Base-by-base conservation (phyloP, 768 basidiomycete species). In the Cystofilobasidium bisporidii region DNA sequence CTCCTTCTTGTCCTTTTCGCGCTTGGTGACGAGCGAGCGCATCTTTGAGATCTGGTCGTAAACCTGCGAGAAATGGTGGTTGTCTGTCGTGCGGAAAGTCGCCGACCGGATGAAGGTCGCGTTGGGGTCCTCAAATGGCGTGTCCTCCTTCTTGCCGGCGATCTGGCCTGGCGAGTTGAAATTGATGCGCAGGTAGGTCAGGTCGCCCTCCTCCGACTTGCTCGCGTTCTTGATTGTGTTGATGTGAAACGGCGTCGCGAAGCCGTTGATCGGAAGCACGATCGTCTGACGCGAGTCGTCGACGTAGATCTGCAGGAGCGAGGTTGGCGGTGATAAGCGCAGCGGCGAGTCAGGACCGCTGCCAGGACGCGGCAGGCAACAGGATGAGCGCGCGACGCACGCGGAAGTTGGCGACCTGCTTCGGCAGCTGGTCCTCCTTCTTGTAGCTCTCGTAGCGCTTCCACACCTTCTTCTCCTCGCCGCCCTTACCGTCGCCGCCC, bases 121-220 rank as follows among this genome's bases (percentile, higher is more conserved):
- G 69, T 93, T 90, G 8, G 93, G 90, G 75, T 98, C 90, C 78
- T 98, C 96, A 73, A 98, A 94, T 0, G 92, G 92, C 69, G 91
- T 97, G 71, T 98, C 96, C 76, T 99, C 96, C 79, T 99, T 98
- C 81, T 94, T 97, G 32, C 96, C 94, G 0, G 91, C 88, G 30
- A 97, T 84, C 74, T 97, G 92, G 59, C 96, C 96, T 15, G 96
- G 96, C 0, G 94, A 96, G 77, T 97, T 92, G 80, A 98, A 97
- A 78, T 98, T 98, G 77, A 99, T 91, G 2, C 96, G 85, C 63
- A 99, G 82, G 73, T 89, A 91, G 0, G 92, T 93, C 75, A 86
- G 89, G 61, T 98, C 91, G 8, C 89, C 90, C 77, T 98, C 96
- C 71, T 99, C 94, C 71, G 84, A 96, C 80, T 98, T 98, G 81